Evolutionary conservation across 331 rosid species (phyloP), one percentile per base, ranked within the genome.

Genomic region (Pyracantha coccinea): DNA sequence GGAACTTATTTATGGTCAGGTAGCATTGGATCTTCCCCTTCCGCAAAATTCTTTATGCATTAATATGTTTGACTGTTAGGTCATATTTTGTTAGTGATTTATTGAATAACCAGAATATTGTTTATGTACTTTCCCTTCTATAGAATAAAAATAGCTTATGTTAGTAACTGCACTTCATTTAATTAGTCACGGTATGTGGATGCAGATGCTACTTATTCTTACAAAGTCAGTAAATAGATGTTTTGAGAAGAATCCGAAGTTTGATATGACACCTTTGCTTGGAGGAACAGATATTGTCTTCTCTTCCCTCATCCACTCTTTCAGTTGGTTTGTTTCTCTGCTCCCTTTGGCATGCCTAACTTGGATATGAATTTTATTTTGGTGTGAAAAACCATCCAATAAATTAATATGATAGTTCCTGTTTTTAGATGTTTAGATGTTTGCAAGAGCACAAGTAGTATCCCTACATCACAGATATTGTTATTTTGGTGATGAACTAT

Each of bases 271-370:
- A 72, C 88, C 97, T 77, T 87, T 93, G 87, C 97, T 93, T 71
- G 98, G 98, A 78, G 98, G 97, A 86, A 93, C 98, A n/a, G 97
- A 93, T 78, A 73, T 65, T 78, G 96, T 93, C 85, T 93, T 93
- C 96, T 86, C 98, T 61, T 89, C 97, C 20, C 90, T 93, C 75
- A 86, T 93, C 85, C 97, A 88, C 78, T 93, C 93, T 72, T 91
- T 93, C 85, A 82, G 86, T 75, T 85, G 98, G 98, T 93, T 81
- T 72, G 98, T 93, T 82, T 91, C 92, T 83, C 71, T 60, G 64
- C 88, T 74, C 79, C 75, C 73, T 78, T 59, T 77, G 65, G 76
- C 55, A 31, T 80, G 50, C 73, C 44, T 65, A 44, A 29, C 10
- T 32, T 20, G 21, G 54, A 57, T 29, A 57, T 41, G 62, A 19